A percentile compares a stretch with the other conserved stretches of the same genome.
phyloP scores from a whole-genome alignment of 2,329 filamentous ascomycete species.

The Exophiala sideris region DNA sequence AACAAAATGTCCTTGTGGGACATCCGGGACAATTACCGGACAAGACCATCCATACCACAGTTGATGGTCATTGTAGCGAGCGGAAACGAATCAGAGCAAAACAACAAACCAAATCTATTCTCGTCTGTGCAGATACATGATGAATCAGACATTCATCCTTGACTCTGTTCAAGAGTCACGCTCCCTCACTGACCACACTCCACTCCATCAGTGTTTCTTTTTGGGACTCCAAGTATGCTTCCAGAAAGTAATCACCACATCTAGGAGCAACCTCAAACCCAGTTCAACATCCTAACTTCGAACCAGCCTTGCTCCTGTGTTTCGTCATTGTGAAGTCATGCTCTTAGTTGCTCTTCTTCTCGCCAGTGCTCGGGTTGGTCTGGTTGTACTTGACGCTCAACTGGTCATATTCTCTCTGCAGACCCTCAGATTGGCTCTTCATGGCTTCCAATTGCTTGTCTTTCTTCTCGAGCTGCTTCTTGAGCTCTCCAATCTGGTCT shows the following conservation, averaged over 20 bases:
- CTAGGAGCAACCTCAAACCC: not conserved
- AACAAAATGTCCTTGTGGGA: no score
- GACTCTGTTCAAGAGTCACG: no score
- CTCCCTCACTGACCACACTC: no score
- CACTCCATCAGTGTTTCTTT: no score
- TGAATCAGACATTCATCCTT: no score
- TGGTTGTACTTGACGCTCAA: slow-evolving; percentile 77
- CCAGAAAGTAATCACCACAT: not conserved
- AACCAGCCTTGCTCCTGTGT: not conserved
- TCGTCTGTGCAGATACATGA: no score
- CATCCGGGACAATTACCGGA: no score
- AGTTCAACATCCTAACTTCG: not conserved
- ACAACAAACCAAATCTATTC: no score
- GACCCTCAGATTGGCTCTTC: slow-evolving; percentile 86
- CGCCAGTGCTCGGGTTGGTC: slow-evolving; percentile 37
- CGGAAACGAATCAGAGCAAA: no score
- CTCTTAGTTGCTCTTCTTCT: slow-evolving; percentile 55
- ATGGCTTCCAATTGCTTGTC: slow-evolving; percentile 79
- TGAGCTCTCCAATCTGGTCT: slow-evolving; percentile 73
- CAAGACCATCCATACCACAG: no score
- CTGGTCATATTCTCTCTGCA: slow-evolving; percentile 80
- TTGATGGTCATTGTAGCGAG: no score
- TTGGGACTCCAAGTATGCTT: not conserved
- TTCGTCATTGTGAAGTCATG: not conserved
- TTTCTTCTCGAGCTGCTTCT: slow-evolving; percentile 66